phyloP scores from a whole-genome alignment of 192 early-diverging fungal species.

The Ambispora gerdemannii region DNA sequence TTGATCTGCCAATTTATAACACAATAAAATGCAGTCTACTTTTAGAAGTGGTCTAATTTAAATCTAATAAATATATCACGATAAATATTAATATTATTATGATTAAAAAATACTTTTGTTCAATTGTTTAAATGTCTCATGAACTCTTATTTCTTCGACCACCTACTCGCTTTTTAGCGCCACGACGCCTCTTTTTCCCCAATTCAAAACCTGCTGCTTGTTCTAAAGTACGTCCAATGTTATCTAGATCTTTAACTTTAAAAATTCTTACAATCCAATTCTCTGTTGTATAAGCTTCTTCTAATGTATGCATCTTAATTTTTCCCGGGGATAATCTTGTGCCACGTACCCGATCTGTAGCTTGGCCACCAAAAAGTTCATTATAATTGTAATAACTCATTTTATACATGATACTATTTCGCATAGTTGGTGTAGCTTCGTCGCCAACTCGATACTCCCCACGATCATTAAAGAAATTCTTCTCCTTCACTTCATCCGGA shows the following conservation, averaged over 20 bases:
- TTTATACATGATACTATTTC: conserved; percentile 94
- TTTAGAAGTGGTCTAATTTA: no score
- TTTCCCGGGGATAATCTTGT: conserved; percentile 69
- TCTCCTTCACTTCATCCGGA: conserved; percentile 90
- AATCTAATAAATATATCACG: no score
- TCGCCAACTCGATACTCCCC: conserved; percentile 96
- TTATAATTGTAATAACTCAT: conserved; percentile 93
- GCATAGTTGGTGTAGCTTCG: conserved; percentile 84
- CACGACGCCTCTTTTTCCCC: conserved; percentile 40
- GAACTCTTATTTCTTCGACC: no score
- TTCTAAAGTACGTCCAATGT: conserved; percentile 74
- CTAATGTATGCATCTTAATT: conserved; percentile 80
- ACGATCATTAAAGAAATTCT: conserved; percentile 77
- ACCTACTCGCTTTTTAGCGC: background rate
- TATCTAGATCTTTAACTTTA: conserved; percentile 95
- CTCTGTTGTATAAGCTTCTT: conserved; percentile 91
- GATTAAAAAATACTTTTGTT: no score
- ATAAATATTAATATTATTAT: no score
- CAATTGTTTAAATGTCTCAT: no score
- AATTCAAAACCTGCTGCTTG: conserved; percentile 59
- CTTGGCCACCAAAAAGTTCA: conserved; percentile 78
- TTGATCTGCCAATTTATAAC: no score
- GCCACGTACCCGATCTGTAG: conserved; percentile 82
- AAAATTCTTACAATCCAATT: conserved; percentile 99
- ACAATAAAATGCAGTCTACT: no score